Percentiles rank a stretch among this genome's conserved stretches.
Conservation (phyloP, 192 early-diverging fungal genomes). For the Backusella parvicylindrica region DNA sequence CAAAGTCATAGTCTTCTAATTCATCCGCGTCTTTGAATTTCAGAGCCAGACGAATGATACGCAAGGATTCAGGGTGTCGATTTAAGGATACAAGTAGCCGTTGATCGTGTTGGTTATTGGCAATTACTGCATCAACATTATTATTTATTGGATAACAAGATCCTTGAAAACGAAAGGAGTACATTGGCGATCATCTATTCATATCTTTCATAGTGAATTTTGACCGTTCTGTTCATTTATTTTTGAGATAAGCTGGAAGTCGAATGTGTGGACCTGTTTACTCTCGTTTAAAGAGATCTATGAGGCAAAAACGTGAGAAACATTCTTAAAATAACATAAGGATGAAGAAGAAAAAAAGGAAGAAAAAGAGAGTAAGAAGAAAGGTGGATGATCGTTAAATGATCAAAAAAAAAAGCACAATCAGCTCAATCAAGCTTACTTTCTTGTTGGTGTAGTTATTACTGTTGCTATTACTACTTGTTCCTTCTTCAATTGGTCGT, state of each 20-base stretch:
- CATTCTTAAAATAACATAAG: no score
- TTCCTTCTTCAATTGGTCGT: not conserved
- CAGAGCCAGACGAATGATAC: not conserved
- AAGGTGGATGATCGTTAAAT: no score
- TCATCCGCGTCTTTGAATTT: slow-evolving; percentile 5
- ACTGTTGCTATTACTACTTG: not conserved
- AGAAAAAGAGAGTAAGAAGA: no score
- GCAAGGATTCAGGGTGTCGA: not conserved
- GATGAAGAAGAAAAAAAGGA: no score
- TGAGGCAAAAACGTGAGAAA: no score
- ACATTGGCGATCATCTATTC: slow-evolving; percentile 1
- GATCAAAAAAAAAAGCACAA: slow-evolving; percentile 1
- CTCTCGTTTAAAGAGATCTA: not conserved
- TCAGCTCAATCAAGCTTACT: not conserved
- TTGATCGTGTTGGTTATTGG: no score
- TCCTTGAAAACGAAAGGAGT: no score
- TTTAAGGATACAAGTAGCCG: not conserved
- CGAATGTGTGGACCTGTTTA: slow-evolving; percentile 5
- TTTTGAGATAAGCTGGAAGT: slow-evolving; percentile 2
- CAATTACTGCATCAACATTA: no score
- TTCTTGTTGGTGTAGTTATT: no score
- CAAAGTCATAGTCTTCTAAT: not conserved
- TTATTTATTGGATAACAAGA: no score
- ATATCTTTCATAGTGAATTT: slow-evolving; percentile 3
- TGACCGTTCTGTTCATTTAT: not conserved